Percentiles rank a stretch among this genome's conserved stretches.
phyloP scores from a whole-genome alignment of 129 eudicot genomes.

The Flaveria bidentis region DNA sequence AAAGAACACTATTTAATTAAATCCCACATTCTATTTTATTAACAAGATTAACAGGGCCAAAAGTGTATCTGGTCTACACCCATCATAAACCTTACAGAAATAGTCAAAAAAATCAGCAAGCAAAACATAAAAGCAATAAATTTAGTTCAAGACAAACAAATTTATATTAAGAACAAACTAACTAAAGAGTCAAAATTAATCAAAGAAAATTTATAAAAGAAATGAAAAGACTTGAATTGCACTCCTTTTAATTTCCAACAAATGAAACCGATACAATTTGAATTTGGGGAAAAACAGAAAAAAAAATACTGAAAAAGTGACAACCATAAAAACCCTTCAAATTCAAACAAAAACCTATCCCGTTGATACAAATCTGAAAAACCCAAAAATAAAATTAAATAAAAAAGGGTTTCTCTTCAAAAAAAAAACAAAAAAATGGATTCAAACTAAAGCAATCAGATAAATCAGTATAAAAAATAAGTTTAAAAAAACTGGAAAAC shows the following conservation, averaged over 20 bases:
- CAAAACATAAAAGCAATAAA: not conserved
- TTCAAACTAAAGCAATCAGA: slow-evolving; percentile 9
- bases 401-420: not conserved
- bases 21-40: not conserved
- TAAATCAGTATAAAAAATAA: not conserved
- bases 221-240: not conserved
- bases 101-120: not conserved
- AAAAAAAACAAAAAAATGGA: not conserved
- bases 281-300: no score
- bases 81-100: not conserved
- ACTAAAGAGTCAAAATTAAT: not conserved
- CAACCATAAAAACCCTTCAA: not conserved
- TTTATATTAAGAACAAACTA: not conserved
- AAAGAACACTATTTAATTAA: slow-evolving; percentile 8
- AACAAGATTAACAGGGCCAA: not conserved
- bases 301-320: no score
- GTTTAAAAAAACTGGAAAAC: not conserved
- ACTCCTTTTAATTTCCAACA: no score
- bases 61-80: not conserved
- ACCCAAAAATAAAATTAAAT: not conserved
- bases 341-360: slow-evolving; percentile 4
- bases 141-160: not conserved
- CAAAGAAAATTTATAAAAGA: not conserved
- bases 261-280: no score
- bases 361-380: slow-evolving; percentile 2